phyloP scores from a whole-genome alignment of 371 early-diverging fungal genomes.

The Mucor racemosus region DNA sequence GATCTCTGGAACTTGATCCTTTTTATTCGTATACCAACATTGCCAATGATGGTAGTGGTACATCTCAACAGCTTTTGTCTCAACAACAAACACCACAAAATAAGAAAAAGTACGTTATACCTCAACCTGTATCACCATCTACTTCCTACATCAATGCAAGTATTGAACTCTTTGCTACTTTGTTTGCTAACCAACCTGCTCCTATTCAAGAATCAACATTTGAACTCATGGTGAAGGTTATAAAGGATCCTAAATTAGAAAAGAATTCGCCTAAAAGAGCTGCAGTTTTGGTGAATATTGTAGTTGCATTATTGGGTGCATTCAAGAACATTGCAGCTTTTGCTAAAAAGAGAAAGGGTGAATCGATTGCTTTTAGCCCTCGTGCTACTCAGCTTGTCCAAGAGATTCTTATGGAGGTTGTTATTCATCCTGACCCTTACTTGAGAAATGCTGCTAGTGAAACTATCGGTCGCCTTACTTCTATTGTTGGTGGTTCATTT shows the following conservation, averaged over 20 bases:
- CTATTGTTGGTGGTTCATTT: slow-evolving; percentile 74
- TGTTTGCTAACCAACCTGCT: slow-evolving; percentile 68
- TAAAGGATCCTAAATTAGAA: slow-evolving; percentile 67
- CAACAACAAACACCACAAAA: background rate
- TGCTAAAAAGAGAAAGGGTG: slow-evolving; percentile 30
- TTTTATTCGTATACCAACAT: slow-evolving; percentile 59
- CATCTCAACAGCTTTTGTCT: background rate
- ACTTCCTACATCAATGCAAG: slow-evolving; percentile 50
- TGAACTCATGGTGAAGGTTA: slow-evolving; percentile 72
- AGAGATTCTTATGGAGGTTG: slow-evolving; percentile 68
- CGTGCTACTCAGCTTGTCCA: slow-evolving; percentile 56
- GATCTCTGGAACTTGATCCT: slow-evolving; percentile 66
- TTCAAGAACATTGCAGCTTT: slow-evolving; percentile 65
- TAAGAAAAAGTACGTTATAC: slow-evolving; percentile 21
- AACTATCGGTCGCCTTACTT: slow-evolving; percentile 81
- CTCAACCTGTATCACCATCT: slow-evolving; percentile 48
- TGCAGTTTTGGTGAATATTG: slow-evolving; percentile 81
- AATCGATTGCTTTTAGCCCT: slow-evolving; percentile 51
- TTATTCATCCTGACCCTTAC: slow-evolving; percentile 73
- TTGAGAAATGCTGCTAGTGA: slow-evolving; percentile 83
- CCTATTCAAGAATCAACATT: slow-evolving; percentile 77
- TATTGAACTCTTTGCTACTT: slow-evolving; percentile 72
- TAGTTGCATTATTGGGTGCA: slow-evolving; percentile 72
- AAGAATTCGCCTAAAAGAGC: slow-evolving; percentile 77
- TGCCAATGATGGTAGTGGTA: slow-evolving; percentile 15